These are phyloP conservation scores for Candida glaebosa DNA, from an alignment of 805 yeast genomes.

Conservation along the genomic window DNA sequence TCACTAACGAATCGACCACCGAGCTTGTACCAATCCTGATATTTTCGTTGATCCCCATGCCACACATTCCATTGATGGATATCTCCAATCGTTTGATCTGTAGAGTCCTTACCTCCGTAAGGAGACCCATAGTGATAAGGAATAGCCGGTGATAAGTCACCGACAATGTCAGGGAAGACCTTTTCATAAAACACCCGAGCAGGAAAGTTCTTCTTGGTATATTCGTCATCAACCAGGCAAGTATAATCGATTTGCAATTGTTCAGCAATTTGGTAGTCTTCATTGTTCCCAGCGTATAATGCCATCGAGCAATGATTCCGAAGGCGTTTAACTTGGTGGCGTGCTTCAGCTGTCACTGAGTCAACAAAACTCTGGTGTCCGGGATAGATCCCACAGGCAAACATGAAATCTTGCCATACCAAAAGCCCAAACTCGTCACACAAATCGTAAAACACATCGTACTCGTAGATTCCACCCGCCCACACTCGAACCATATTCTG, in stretches of 20 bases:
- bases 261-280: slow-evolving; percentile 47
- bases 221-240: slow-evolving; percentile 15
- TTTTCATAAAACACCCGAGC: slow-evolving; percentile 42
- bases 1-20: slow-evolving; percentile 51
- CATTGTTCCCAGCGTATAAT: slow-evolving; percentile 44
- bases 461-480: slow-evolving; percentile 50
- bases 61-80: slow-evolving; percentile 57
- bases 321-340: slow-evolving; percentile 37
- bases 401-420: slow-evolving; percentile 58
- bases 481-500: slow-evolving; percentile 46
- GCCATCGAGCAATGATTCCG: slow-evolving; percentile 40
- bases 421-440: slow-evolving; percentile 44
- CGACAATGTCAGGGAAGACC: slow-evolving; percentile 33
- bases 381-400: slow-evolving; percentile 56
- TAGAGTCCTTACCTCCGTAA: slow-evolving; percentile 37
- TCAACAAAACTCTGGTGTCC: slow-evolving; percentile 32
- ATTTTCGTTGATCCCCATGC: slow-evolving; percentile 50
- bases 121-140: slow-evolving; percentile 50
- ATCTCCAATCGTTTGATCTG: slow-evolving; percentile 44
- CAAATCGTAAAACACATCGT: slow-evolving; percentile 37
- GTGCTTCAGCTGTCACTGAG: slow-evolving; percentile 34
- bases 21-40: slow-evolving; percentile 46
- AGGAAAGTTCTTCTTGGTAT: slow-evolving; percentile 37
- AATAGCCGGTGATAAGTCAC: slow-evolving; percentile 17
- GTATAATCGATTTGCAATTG: slow-evolving; percentile 21